Evolutionary conservation across 2,329 filamentous ascomycete species (phyloP), one percentile per base, ranked within the genome.

Genomic region (Penicillium sp.): DNA sequence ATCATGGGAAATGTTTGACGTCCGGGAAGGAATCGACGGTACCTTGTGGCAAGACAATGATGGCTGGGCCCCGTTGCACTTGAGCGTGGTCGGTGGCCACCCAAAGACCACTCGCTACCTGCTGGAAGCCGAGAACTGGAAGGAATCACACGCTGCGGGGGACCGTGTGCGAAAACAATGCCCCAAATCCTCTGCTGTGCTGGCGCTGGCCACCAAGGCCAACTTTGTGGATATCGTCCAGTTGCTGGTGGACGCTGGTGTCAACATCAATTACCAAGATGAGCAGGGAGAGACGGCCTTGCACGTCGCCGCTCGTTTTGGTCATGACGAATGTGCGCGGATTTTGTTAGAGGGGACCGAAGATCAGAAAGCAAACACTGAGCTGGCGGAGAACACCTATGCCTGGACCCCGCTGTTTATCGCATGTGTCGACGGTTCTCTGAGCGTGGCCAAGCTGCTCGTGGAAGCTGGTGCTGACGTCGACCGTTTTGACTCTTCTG

Each of bases 401-500:
- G 83, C 85, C 3, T 98, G 93, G 91, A 96, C 93, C 1, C 88
- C 93, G n/a, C 75, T 98, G 9, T 93, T 95, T 63, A 86, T 95
- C 54, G 88, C 91, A 8, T 88, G 86, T 46, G 91, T 97, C 2
- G 90, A 98, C 62, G 91, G 91, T 0, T 85, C 90, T 55, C 68
- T 89, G 9, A 71, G 78, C 0, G 81, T 95, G 36, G 87, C 87
- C 0, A 79, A 90, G 61, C 75, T 93, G 25, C 76, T 98, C 4
- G 79, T 95, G 36, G 80, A 85, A 42, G 85, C 86, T 24, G 88
- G 88, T 1, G 88, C 89, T 0, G 82, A 94, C 50, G 72, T 89
- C 3, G 83, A 84, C 48, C 83, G 80, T 49, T 73, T 77, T 5
- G 93, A 98, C 66, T 86, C 85, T 0, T 96, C 90, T 39, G 91